A percentile compares a stretch with the other conserved stretches of the same genome.
Conservation (phyloP, 306 rosid species). For the Casuarina glauca region DNA sequence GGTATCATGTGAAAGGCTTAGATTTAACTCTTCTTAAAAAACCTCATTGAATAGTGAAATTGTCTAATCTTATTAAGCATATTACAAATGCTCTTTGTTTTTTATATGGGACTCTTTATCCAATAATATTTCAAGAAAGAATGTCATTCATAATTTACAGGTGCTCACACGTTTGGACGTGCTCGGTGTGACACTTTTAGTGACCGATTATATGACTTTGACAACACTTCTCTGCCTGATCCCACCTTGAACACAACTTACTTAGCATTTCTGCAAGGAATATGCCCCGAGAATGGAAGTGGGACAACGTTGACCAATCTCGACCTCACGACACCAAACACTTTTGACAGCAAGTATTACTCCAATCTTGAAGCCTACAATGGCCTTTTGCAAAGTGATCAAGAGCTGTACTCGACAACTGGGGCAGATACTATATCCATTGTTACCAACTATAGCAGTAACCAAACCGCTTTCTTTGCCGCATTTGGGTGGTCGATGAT, state of each 20-base stretch:
- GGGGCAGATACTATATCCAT: constrained; percentile 17
- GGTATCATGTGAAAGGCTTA: too few species aligned
- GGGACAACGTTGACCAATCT: neutral
- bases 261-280: constrained; percentile 2
- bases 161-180: constrained; percentile 38
- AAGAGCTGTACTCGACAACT: constrained; percentile 17
- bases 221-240: constrained; percentile 6
- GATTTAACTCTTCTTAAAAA: too few species aligned
- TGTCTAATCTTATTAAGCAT: too few species aligned
- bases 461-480: constrained; percentile 17
- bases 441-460: constrained; percentile 5
- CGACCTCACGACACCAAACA: constrained; percentile 8
- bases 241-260: constrained; percentile 20
- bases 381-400: constrained; percentile 26
- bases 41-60: too few species aligned
- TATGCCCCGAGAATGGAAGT: constrained; percentile 22
- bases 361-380: neutral
- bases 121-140: too few species aligned
- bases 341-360: constrained; percentile 27
- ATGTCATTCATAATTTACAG: neutral
- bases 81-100: too few species aligned
- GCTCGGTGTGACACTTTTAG: neutral
- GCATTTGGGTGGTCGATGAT: constrained; percentile 28
- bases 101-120: too few species aligned
- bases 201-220: constrained; percentile 12